Percentiles rank a stretch among this genome's conserved stretches.
phyloP scores from a whole-genome alignment of 2,329 filamentous ascomycete genomes.

The Aspergillus luchuensis region DNA sequence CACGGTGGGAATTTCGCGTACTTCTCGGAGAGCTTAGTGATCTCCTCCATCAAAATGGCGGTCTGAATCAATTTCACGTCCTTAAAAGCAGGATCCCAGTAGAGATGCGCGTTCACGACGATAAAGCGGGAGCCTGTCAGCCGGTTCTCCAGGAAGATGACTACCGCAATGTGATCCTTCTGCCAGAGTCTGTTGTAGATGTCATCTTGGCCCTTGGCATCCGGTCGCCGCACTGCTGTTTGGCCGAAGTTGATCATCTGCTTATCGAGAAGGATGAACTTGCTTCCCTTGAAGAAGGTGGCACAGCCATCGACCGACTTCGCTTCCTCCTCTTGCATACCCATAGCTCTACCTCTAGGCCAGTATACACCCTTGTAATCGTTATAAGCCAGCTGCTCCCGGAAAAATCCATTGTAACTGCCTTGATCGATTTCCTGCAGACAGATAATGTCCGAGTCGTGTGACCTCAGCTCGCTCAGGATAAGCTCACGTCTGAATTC shows the following conservation, averaged over 20 bases:
- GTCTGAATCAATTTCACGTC: slow-evolving; percentile 98
- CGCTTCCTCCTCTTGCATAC: slow-evolving; percentile 87
- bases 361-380: slow-evolving; percentile 95
- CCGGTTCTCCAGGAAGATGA: slow-evolving; percentile 90
- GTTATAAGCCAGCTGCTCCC: slow-evolving; percentile 77
- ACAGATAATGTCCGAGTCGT: slow-evolving; percentile 86
- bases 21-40: slow-evolving; percentile 81
- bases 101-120: slow-evolving; percentile 89
- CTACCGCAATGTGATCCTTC: slow-evolving; percentile 92
- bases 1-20: slow-evolving; percentile 78
- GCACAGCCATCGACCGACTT: slow-evolving; percentile 93
- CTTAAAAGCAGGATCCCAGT: slow-evolving; percentile 86
- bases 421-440: slow-evolving; percentile 92
- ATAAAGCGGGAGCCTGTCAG: slow-evolving; percentile 88
- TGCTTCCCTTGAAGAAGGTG: slow-evolving; percentile 93
- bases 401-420: slow-evolving; percentile 88
- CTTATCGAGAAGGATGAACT: slow-evolving; percentile 92
- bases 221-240: slow-evolving; percentile 88
- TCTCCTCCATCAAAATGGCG: slow-evolving; percentile 89
- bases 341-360: slow-evolving; percentile 85
- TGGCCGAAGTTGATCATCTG: slow-evolving; percentile 89
- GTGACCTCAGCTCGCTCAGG: slow-evolving; percentile 74
- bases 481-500: slow-evolving; percentile 82
- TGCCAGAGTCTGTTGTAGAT: slow-evolving; percentile 99
- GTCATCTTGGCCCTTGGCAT: slow-evolving; percentile 96